Percentiles rank a stretch among this genome's conserved stretches.
Conservation (phyloP, 345 rosid genomes). For the Mercurialis annua region DNA sequence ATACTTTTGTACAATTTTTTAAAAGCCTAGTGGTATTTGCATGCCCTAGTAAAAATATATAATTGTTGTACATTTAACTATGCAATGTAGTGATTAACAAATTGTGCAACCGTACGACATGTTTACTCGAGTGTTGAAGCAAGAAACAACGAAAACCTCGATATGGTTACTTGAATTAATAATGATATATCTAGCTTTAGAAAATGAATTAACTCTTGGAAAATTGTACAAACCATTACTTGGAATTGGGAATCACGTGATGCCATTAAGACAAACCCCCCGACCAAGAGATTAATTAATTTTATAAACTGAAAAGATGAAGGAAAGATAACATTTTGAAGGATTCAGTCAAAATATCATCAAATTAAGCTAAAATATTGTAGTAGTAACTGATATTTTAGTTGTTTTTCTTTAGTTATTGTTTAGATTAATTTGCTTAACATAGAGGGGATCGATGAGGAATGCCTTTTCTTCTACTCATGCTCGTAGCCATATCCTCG, state of each 20-base stretch:
- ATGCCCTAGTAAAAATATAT: too few relatives aligned
- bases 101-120: background rate
- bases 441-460: conserved; percentile 93
- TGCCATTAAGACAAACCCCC: conserved; percentile 70
- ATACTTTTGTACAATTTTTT: too few relatives aligned
- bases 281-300: conserved; percentile 57
- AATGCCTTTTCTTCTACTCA: conserved; percentile 84
- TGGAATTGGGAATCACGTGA: conserved; percentile 82
- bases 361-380: conserved; percentile 1
- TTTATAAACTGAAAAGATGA: conserved; percentile 15
- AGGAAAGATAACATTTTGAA: conserved; percentile 12
- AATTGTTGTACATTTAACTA: too few relatives aligned
- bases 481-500: conserved; percentile 60
- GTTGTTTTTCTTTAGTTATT: conserved; percentile 11
- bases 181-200: conserved; percentile 11
- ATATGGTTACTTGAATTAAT: conserved; percentile 14
- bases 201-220: conserved; percentile 16
- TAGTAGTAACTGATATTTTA: background rate
- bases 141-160: conserved; percentile 16
- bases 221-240: conserved; percentile 37
- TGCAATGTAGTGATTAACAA: too few relatives aligned
- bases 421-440: conserved; percentile 19
- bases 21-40: too few relatives aligned
- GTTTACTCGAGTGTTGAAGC: background rate
- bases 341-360: conserved; percentile 28